Conservation (phyloP, 2,329 filamentous ascomycete species). For the Aspergillus melleus region DNA sequence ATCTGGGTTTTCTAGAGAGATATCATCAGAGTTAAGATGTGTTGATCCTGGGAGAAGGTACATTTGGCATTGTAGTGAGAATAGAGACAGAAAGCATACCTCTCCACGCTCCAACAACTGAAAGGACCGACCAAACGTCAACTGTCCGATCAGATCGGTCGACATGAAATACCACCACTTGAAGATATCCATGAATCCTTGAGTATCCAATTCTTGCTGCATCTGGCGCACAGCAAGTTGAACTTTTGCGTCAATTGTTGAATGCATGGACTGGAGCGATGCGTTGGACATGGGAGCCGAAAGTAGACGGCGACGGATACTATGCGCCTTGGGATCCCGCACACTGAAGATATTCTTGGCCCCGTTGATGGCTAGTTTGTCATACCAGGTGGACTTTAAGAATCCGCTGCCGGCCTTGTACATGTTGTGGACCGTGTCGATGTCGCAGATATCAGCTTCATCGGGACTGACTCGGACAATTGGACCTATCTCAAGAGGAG, state of each 20-base stretch:
- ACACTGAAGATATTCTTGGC: slow-evolving; percentile 44
- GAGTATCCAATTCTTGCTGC: slow-evolving; percentile 41
- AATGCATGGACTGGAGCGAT: slow-evolving; percentile 37
- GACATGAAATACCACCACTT: slow-evolving; percentile 59
- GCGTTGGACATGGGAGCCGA: slow-evolving; percentile 46
- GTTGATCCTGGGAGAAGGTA: no score
- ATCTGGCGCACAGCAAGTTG: slow-evolving; percentile 48
- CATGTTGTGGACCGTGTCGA: slow-evolving; percentile 31
- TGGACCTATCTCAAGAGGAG: slow-evolving; percentile 13
- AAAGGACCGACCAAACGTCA: slow-evolving; percentile 59
- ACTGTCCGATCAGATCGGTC: slow-evolving; percentile 55
- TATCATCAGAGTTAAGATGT: no score
- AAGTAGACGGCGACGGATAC: slow-evolving; percentile 32
- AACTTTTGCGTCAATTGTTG: slow-evolving; percentile 38
- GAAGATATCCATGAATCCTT: slow-evolving; percentile 46
- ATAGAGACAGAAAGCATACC: slow-evolving; percentile 30
- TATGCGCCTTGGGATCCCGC: slow-evolving; percentile 37
- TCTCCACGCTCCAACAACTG: slow-evolving; percentile 52
- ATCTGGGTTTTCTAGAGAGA: slow-evolving; percentile 42
- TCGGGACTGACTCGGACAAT: slow-evolving; percentile 29
- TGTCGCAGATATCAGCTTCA: slow-evolving; percentile 41
- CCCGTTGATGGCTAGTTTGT: slow-evolving; percentile 15
- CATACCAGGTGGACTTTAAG: slow-evolving; percentile 36
- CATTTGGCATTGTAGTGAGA: no score
- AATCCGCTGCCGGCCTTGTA: slow-evolving; percentile 35